Percentiles rank a stretch among this genome's conserved stretches.
These are phyloP conservation scores for Fomitopsis betulina DNA, from an alignment of 1,284 basidiomycete genomes.

Conservation along the genomic window DNA sequence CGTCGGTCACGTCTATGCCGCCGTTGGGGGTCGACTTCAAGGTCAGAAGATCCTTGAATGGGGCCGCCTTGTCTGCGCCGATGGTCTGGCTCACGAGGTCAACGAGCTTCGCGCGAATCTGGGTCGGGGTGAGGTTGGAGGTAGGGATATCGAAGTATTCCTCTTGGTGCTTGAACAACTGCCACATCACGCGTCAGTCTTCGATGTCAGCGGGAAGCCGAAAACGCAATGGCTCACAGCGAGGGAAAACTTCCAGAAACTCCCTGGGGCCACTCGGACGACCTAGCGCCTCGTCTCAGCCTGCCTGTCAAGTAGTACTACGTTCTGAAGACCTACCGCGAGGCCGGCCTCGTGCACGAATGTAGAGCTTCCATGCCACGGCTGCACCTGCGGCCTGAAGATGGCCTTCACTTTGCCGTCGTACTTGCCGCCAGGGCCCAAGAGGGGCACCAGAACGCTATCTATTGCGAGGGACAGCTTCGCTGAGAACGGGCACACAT, in stretches of 20 bases:
- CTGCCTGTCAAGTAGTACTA: not conserved
- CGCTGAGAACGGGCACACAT: constrained; percentile 83
- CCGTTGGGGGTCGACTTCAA: constrained; percentile 69
- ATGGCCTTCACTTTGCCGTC: constrained; percentile 77
- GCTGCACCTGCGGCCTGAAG: constrained; percentile 79
- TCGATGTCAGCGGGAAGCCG: not conserved
- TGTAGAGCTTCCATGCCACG: constrained; percentile 77
- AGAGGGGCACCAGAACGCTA: constrained; percentile 51
- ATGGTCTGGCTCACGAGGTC: constrained; percentile 50
- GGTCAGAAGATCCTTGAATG: constrained; percentile 60
- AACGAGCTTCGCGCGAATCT: constrained; percentile 76
- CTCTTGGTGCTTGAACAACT: constrained; percentile 76
- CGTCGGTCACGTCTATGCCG: constrained; percentile 73
- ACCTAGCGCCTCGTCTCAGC: constrained; percentile 35
- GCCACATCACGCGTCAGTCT: constrained; percentile 1
- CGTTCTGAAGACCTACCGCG: constrained; percentile 48
- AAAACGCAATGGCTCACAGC: constrained; percentile 39
- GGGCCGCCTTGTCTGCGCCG: constrained; percentile 39
- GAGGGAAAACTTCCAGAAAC: constrained; percentile 76
- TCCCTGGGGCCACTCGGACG: constrained; percentile 61
- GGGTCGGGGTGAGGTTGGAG: constrained; percentile 63
- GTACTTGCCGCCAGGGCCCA: constrained; percentile 64
- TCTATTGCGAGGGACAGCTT: constrained; percentile 63
- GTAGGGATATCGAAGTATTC: constrained; percentile 78
- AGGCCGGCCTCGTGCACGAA: constrained; percentile 80